Base-by-base conservation (phyloP, 208 protist species). In the Jaenimonas drosophilae region DNA sequence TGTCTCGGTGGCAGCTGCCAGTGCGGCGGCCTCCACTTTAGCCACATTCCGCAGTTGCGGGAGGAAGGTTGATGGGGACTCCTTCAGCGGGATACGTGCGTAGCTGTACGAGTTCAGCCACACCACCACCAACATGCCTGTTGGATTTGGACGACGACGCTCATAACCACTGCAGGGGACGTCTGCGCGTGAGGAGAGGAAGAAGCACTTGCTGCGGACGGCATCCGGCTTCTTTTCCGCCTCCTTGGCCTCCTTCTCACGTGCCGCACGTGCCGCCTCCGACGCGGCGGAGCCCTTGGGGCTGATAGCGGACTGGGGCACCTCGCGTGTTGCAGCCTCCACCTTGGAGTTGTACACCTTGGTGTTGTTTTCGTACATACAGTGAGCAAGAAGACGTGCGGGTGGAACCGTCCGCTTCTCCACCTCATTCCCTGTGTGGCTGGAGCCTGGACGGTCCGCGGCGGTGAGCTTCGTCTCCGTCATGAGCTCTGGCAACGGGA, bases 181-280 rank as follows among this genome's bases (percentile, higher is more conserved):
- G 20, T 24, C 42, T 23, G 16, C 23, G 7, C 12, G 6, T 34
- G 14, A 32, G 7, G 21, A 5, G 7, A 48, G 42, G 20, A 48
- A 48, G 26, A 48, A 48, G 24, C 20, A 48, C 20, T 48, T 5
- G 42, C 37, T 42, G 37, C 14, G 23, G n/a, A 42, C 37, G 37
- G 37, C 19, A 20, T 11, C 37, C n/a, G 16, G 7, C n/a, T 11
- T 21, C 37, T 42, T 42, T 21, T 42, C 37, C 16, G 14, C 23
- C 9, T 17, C 16, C 37, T 6, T 42, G 9, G 9, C 11, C 16
- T 42, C 23, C 16, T 7, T 21, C 11, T 9, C 14, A 6, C 7
- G 6, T 14, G 42, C 42, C 12, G 21, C 42, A n/a, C n/a, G n/a
- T n/a, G n/a, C n/a, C n/a, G n/a, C n/a, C n/a, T n/a, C n/a, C n/a